phyloP scores from a whole-genome alignment of 2,329 filamentous ascomycete species.

The Alternaria arbusti region DNA sequence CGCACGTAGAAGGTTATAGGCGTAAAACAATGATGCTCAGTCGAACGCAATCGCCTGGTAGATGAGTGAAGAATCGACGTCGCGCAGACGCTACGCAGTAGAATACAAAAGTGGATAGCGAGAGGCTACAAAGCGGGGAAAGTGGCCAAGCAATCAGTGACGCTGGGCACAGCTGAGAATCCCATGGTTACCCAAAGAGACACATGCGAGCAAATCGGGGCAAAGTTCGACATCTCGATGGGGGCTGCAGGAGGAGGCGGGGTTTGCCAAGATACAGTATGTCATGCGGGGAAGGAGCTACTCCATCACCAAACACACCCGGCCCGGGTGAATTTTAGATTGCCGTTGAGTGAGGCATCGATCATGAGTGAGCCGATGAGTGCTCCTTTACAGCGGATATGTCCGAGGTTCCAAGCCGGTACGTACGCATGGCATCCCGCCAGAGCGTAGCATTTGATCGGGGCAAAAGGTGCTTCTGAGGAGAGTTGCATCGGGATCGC shows the following conservation, averaged over 20 bases:
- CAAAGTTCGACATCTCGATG: not conserved
- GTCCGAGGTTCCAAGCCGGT: not conserved
- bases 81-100: not conserved
- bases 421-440: not conserved
- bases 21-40: not conserved
- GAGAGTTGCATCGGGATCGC: not conserved
- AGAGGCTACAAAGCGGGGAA: not conserved
- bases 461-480: not conserved
- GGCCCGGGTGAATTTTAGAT: not conserved
- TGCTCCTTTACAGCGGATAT: not conserved
- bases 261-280: not conserved
- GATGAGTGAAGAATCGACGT: not conserved
- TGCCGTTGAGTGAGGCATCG: not conserved
- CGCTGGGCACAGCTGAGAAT: not conserved
- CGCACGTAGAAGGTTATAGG: not conserved
- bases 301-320: not conserved
- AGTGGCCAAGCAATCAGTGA: not conserved
- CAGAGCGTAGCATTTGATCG: not conserved
- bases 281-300: not conserved
- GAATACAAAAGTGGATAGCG: not conserved
- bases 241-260: not conserved
- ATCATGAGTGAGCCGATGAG: not conserved
- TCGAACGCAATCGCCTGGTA: not conserved
- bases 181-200: not conserved
- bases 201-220: not conserved